Base-by-base conservation (phyloP, 2,329 filamentous ascomycete genomes). In the Microdochium nivale region DNA sequence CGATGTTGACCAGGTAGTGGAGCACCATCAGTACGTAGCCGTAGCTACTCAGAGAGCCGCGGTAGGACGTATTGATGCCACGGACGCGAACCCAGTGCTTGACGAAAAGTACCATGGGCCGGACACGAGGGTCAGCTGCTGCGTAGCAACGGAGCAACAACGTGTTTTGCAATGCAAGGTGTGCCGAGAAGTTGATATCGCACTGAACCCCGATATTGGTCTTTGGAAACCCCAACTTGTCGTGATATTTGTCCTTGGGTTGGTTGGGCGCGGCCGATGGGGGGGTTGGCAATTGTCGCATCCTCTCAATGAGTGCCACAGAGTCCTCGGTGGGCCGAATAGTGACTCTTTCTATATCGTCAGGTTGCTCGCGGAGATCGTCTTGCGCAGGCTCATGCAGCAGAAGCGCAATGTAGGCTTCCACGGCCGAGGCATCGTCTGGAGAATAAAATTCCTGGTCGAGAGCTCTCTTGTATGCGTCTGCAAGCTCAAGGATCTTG, bases 1-100 rank as follows among this genome's bases (percentile, higher is more conserved):
- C 87, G 50, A 96, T 68, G 59, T 96, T 95, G 62, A 94, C 83
- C 25, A 96, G 79, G 62, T 92, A 96, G 67, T 96, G 91, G 16
- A 96, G 73, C 3, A 95, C 84, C 90, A 96, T 95, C 37, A 96
- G 72, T 4, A 94, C 89, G 67, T 92, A 96, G 49, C 91, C 90
- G 61, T 96, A 96, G 58, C 88, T 92, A 50, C 87, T 91, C 19
- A 96, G 73, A 0, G 90, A 95, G 43, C 91, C 90, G 35, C 85
- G 84, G 63, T 95, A 95, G 2, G 88, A 84, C 43, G 85, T 88
- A 68, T 96, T 96, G 70, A 96, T 91, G 56, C 84, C 87, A 47
- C 91, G 83, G 25, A 78, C 76, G 66, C 94, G 95, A 25, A 90
- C 89, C 90, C 91, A 96, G 56, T 89, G 80, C 67, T 96, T 96